These are phyloP conservation scores for Neurospora discreta DNA, from an alignment of 495 filamentous ascomycete genomes.

Conservation along the genomic window DNA sequence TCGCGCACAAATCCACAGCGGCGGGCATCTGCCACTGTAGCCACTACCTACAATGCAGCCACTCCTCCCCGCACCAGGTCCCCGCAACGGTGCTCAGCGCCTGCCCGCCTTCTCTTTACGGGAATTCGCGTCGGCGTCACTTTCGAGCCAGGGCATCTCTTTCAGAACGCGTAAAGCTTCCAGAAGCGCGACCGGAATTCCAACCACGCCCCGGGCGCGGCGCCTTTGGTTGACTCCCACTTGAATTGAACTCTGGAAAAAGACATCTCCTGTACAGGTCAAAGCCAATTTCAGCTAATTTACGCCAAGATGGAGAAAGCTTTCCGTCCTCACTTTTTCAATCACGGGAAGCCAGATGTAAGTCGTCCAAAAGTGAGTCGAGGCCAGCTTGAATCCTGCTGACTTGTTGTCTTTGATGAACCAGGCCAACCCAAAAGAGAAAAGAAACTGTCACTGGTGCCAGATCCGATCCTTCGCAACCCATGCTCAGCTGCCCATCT, in stretches of 20 bases:
- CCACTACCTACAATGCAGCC: background rate
- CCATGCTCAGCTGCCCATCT: constrained; percentile 28
- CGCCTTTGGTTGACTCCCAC: background rate
- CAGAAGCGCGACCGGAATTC: background rate
- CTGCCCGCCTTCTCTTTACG: background rate
- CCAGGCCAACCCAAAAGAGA: constrained; percentile 20
- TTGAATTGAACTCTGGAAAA: background rate
- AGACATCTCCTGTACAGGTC: background rate
- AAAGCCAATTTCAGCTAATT: background rate
- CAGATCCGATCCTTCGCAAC: constrained; percentile 38
- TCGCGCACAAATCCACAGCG: background rate
- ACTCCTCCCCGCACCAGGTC: background rate
- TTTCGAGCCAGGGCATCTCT: background rate
- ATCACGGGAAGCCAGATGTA: constrained; percentile 29
- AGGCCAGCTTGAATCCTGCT: background rate
- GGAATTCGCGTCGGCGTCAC: background rate
- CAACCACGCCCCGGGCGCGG: background rate
- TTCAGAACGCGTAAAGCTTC: background rate
- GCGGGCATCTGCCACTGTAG: background rate
- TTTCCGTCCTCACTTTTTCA: constrained; percentile 29
- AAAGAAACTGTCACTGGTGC: constrained; percentile 35
- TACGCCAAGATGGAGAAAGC: constrained; percentile 24
- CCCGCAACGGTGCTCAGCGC: background rate
- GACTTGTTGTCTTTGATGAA: background rate
- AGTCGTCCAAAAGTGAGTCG: background rate